These are phyloP conservation scores for Lachnellula willkommii DNA, from an alignment of 2,329 filamentous ascomycete species.

Conservation along the genomic window DNA sequence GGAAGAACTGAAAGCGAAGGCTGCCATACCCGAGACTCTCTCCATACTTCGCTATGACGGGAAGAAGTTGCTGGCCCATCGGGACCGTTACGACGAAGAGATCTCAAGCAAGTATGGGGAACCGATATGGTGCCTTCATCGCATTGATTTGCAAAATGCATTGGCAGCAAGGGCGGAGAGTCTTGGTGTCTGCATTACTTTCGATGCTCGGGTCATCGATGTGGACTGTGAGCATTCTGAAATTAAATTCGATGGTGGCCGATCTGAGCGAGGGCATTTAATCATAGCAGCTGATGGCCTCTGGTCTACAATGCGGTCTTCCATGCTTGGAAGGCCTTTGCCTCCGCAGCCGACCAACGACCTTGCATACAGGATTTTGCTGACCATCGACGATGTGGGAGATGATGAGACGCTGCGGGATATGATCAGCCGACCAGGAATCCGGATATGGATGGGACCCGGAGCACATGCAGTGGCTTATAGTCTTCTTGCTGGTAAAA, in stretches of 20 bases:
- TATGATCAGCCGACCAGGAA: neutral
- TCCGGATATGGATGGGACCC: neutral
- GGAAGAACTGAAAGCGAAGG: neutral
- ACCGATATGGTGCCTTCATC: neutral
- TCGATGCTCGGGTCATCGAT: neutral
- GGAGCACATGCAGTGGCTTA: neutral
- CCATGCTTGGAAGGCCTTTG: neutral
- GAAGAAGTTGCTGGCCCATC: neutral
- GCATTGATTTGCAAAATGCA: neutral
- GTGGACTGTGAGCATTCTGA: neutral
- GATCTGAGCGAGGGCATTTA: neutral
- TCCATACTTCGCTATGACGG: neutral
- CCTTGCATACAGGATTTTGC: neutral
- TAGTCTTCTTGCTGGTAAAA: neutral
- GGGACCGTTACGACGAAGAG: neutral
- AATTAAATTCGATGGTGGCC: neutral
- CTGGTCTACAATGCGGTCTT: neutral
- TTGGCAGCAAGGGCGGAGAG: neutral
- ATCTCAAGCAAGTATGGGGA: neutral
- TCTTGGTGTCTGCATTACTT: neutral
- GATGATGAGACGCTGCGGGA: neutral
- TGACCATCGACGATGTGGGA: neutral
- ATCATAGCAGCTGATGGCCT: neutral
- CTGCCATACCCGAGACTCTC: neutral
- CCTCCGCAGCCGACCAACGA: neutral